A percentile compares a stretch with the other conserved stretches of the same genome.
phyloP scores from a whole-genome alignment of 208 protist genomes.

The Acanthamoeba triangularis region DNA sequence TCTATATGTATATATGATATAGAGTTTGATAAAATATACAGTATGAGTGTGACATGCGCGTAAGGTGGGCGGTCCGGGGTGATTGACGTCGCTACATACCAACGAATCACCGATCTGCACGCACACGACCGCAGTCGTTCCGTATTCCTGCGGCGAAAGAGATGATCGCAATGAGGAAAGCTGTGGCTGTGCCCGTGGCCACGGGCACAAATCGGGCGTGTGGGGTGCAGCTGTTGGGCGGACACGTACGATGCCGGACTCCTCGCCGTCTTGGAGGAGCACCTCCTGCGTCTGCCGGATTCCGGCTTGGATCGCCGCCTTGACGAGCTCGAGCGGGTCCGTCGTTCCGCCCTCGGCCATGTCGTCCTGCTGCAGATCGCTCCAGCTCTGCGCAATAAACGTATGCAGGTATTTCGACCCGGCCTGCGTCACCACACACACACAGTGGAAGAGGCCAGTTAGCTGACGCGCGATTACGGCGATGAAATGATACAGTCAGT shows the following conservation, averaged over 20 bases:
- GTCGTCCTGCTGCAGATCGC: conserved; percentile 37
- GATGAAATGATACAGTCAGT: background rate
- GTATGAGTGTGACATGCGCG: background rate
- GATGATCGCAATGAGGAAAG: background rate
- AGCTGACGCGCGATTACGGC: background rate
- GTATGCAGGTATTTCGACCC: conserved; percentile 19
- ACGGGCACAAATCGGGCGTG: background rate
- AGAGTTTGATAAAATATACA: too few relatives aligned
- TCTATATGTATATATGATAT: too few relatives aligned
- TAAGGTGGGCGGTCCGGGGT: too few relatives aligned
- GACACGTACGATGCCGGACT: conserved; percentile 13
- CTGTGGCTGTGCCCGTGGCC: background rate
- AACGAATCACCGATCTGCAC: background rate
- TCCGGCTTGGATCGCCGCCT: background rate
- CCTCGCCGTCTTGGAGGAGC: background rate
- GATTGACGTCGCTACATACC: background rate
- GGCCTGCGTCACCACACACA: background rate
- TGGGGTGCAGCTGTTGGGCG: too few relatives aligned
- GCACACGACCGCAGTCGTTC: conserved; percentile 55
- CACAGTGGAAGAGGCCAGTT: background rate
- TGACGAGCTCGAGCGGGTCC: conserved; percentile 7
- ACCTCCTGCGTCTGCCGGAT: conserved; percentile 49
- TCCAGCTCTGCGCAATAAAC: conserved; percentile 5
- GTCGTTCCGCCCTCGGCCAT: background rate
- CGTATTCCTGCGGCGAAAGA: conserved; percentile 50